A percentile compares a stretch with the other conserved stretches of the same genome.
These are phyloP conservation scores for Diaporthe humulicola DNA, from an alignment of 2,329 filamentous ascomycete species.

Conservation along the genomic window DNA sequence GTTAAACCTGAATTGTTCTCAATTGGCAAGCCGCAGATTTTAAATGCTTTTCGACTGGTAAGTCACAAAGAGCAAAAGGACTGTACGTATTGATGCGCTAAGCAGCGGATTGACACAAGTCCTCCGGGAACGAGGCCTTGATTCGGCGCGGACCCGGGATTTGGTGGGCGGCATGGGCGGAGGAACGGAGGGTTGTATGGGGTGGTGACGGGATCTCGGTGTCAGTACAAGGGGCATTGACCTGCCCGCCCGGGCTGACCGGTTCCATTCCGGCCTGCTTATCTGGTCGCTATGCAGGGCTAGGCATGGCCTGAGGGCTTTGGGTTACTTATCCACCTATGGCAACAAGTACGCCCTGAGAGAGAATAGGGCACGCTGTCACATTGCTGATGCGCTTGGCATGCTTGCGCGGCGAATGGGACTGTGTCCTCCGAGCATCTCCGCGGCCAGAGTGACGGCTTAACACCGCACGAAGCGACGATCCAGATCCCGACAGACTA, in stretches of 20 bases:
- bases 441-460: slow-evolving; percentile 4
- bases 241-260: background rate
- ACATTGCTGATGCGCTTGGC: background rate
- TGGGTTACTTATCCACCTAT: background rate
- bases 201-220: slow-evolving; percentile 14
- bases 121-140: background rate
- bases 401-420: background rate
- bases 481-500: slow-evolving; percentile 3
- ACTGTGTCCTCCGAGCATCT: background rate
- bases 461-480: background rate
- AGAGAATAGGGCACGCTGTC: background rate
- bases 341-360: background rate
- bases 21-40: background rate
- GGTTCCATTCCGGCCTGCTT: background rate
- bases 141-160: slow-evolving; percentile 16
- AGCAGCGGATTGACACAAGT: background rate
- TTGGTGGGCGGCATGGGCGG: slow-evolving; percentile 12
- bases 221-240: background rate
- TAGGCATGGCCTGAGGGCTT: background rate
- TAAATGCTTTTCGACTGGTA: background rate
- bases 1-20: background rate
- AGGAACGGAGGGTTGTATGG: slow-evolving; percentile 9
- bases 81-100: background rate
- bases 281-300: background rate
- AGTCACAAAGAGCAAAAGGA: background rate